These are phyloP conservation scores for Decorospora gaudefroyi DNA, from an alignment of 2,329 filamentous ascomycete genomes.

Conservation along the genomic window DNA sequence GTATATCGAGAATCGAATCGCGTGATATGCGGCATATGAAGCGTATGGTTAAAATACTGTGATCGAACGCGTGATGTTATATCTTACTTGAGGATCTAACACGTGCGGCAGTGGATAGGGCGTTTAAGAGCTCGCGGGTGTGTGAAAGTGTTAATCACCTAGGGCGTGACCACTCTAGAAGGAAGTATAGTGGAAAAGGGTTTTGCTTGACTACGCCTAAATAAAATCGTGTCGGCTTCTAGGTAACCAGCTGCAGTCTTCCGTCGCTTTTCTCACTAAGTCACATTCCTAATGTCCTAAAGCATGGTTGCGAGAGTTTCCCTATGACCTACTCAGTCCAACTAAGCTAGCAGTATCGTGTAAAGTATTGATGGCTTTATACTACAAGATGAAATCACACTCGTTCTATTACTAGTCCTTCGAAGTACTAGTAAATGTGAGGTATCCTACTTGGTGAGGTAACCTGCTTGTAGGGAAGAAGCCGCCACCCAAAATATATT, in stretches of 20 bases:
- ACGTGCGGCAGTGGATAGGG: neutral
- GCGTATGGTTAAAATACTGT: neutral
- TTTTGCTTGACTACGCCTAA: constrained; percentile 2
- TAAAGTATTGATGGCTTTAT: constrained; percentile 1
- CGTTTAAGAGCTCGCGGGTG: neutral
- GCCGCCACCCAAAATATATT: neutral
- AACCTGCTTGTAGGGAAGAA: constrained; percentile 3
- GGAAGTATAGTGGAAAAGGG: neutral
- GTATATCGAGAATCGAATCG: neutral
- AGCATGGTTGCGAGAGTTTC: constrained; percentile 2
- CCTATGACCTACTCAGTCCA: neutral
- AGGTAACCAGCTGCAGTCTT: neutral
- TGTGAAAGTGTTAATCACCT: neutral
- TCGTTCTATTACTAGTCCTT: constrained; percentile 3
- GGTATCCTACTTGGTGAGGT: too few species aligned
- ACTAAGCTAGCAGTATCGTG: neutral
- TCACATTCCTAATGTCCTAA: neutral
- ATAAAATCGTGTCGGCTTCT: neutral
- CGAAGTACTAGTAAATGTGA: constrained; percentile 1
- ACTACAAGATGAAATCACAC: constrained; percentile 3
- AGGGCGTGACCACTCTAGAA: neutral
- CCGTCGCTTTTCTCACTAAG: neutral
- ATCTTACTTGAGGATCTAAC: neutral
- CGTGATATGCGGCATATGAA: neutral
- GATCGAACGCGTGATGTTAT: neutral